phyloP scores from a whole-genome alignment of 208 protist genomes.

The Crithidia bombi region DNA sequence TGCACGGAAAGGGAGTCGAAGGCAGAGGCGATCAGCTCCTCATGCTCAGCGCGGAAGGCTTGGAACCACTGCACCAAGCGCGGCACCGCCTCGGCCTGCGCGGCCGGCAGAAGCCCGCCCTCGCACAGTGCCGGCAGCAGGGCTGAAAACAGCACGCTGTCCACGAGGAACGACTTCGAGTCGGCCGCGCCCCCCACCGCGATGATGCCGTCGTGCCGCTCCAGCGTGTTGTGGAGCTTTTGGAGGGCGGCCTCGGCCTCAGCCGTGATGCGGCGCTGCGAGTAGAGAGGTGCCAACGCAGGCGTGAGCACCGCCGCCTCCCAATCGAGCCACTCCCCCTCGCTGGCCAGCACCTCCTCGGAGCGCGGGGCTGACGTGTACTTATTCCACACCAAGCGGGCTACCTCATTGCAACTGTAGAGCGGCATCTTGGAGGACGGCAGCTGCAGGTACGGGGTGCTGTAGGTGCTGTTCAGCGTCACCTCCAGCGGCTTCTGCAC shows the following conservation, averaged over 20 bases:
- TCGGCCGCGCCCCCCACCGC: constrained; percentile 18
- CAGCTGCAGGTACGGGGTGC: constrained; percentile 62
- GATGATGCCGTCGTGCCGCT: constrained; percentile 41
- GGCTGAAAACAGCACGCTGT: constrained; percentile 70
- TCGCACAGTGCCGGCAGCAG: constrained; percentile 86
- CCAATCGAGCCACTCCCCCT: constrained; percentile 87
- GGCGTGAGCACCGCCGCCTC: constrained; percentile 70
- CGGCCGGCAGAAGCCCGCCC: constrained; percentile 61
- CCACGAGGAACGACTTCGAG: constrained; percentile 67
- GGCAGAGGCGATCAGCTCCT: constrained; percentile 62
- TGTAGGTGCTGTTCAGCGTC: constrained; percentile 66
- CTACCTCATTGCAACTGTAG: constrained; percentile 77
- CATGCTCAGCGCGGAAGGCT: constrained; percentile 51
- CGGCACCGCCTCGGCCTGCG: constrained; percentile 52
- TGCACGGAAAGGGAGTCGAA: constrained; percentile 78
- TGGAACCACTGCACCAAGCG: constrained; percentile 79
- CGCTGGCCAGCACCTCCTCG: constrained; percentile 46
- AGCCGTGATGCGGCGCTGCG: constrained; percentile 58
- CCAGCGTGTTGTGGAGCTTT: constrained; percentile 60
- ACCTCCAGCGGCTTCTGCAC: constrained; percentile 65
- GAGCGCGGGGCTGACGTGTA: constrained; percentile 3
- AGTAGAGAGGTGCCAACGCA: constrained; percentile 72
- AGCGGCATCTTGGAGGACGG: constrained; percentile 52
- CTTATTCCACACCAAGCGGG: constrained; percentile 37
- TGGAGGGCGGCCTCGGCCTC: constrained; percentile 53